Base-by-base conservation (phyloP, 768 basidiomycete species). In the Auricularia auricula-judae region DNA sequence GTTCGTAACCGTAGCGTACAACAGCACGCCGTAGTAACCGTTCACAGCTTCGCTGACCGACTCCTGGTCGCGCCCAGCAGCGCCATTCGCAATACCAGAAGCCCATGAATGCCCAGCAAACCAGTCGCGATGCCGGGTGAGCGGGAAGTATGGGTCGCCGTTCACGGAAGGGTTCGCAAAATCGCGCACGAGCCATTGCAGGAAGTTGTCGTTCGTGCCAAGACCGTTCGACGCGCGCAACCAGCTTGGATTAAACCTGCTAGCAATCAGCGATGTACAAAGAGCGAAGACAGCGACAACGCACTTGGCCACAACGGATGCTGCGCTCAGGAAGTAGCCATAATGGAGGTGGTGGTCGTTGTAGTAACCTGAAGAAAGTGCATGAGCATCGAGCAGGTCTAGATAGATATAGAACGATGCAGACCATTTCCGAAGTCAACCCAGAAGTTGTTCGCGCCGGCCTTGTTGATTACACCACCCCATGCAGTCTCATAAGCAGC, bases 301-400 rank as follows among this genome's bases (percentile, higher is more conserved):
- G 34, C 68, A 76, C 71, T 71, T 74, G 2, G 74, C 74, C 35
- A 76, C 70, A 3, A 75, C 73, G 11, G 75, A 73, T n/a, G 71
- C 73, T 1, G 69, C 72, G 11, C 69, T 65, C 4, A 76, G 71
- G 67, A 76, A 68, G 61, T 76, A 76, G 2, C 75, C 75, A 62
- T 75, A 76, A 62, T 76, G 75, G 67, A 76, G 75, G 62, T 75
- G 74, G 60, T 76, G 73, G 61, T 74, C 75, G 63, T 76, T 76
- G 64, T 75, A 76, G n/a, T 72, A 76, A 33, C 73, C 47, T 51
- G 18, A 5, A 5, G 10, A 18, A 51, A 18, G 47, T 18, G 39
- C 39, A 42, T 14, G 47, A 10, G 4, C 11, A 51, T 14, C 18
- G 21, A 21, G 11, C 18, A 11, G 47, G 18, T 18, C 21, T 5